Evolutionary conservation across 2,329 filamentous ascomycete species (phyloP).

Genomic region (Tolypocladium album): DNA sequence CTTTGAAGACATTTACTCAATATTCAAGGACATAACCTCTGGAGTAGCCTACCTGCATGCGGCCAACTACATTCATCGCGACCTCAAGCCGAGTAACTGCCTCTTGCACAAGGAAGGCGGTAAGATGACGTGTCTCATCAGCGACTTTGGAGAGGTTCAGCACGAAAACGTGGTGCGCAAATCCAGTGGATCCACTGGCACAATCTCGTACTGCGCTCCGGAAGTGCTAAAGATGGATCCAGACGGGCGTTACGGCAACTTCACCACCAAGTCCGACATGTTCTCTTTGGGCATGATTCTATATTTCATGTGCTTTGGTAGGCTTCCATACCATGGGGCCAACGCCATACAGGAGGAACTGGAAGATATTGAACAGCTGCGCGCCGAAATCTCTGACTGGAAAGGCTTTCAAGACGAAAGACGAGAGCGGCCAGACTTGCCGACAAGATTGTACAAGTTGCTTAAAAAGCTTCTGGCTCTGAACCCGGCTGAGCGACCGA

Average conservation of each 20-base stretch:
- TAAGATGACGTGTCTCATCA: conserved; percentile 73
- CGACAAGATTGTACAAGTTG: conserved; percentile 74
- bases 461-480: conserved; percentile 72
- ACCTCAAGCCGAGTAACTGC: conserved; percentile 94
- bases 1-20: conserved; percentile 91
- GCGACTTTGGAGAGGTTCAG: conserved; percentile 96
- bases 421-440: conserved; percentile 68
- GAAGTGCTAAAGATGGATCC: conserved; percentile 70
- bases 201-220: conserved; percentile 93
- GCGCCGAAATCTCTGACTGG: conserved; percentile 81
- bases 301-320: conserved; percentile 93
- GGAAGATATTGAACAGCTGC: conserved; percentile 77
- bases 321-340: conserved; percentile 74
- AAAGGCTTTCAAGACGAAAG: conserved; percentile 73
- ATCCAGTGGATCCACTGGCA: conserved; percentile 88
- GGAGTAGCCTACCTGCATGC: conserved; percentile 82
- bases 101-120: conserved; percentile 68
- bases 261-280: conserved; percentile 95
- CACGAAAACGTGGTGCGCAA: conserved; percentile 69
- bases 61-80: conserved; percentile 90
- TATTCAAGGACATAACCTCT: conserved; percentile 91
- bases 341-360: conserved; percentile 83
- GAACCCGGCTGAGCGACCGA: conserved; percentile 66
- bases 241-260: conserved; percentile 73
- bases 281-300: conserved; percentile 98